A percentile compares a stretch with the other conserved stretches of the same genome.
Conservation (phyloP, 495 filamentous ascomycete species). For the Penicillium malachiteum region DNA sequence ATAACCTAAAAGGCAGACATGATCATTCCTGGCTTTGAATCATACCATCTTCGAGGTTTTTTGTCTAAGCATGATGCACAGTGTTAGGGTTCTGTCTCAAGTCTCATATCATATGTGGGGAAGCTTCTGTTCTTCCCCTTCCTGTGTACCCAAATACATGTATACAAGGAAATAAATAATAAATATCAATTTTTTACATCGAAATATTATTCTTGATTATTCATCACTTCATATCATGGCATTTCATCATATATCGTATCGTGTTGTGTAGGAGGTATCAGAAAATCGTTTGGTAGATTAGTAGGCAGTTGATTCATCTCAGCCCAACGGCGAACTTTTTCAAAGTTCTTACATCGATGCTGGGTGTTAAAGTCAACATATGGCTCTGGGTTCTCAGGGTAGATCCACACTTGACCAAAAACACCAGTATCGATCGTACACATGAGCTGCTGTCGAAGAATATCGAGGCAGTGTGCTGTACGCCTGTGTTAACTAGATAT, state of each 20-base stretch:
- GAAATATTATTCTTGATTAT: background rate
- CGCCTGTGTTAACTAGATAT: background rate
- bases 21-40: no score
- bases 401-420: slow-evolving; percentile 54
- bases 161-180: background rate
- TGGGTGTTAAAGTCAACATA: slow-evolving; percentile 56
- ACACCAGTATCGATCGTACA: slow-evolving; percentile 53
- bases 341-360: slow-evolving; percentile 56
- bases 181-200: background rate
- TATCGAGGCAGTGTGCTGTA: slow-evolving; percentile 54
- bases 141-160: no score
- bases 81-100: no score
- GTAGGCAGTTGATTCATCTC: slow-evolving; percentile 46
- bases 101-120: no score
- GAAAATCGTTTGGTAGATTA: slow-evolving; percentile 38
- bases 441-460: slow-evolving; percentile 56
- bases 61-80: no score
- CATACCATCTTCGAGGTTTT: no score
- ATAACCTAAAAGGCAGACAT: background rate
- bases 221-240: slow-evolving; percentile 17
- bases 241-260: slow-evolving; percentile 39
- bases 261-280: slow-evolving; percentile 36
- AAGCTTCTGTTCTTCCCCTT: no score
- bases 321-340: slow-evolving; percentile 51
- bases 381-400: slow-evolving; percentile 38